phyloP scores from a whole-genome alignment of 2,329 filamentous ascomycete species.

The Fusarium sp. region DNA sequence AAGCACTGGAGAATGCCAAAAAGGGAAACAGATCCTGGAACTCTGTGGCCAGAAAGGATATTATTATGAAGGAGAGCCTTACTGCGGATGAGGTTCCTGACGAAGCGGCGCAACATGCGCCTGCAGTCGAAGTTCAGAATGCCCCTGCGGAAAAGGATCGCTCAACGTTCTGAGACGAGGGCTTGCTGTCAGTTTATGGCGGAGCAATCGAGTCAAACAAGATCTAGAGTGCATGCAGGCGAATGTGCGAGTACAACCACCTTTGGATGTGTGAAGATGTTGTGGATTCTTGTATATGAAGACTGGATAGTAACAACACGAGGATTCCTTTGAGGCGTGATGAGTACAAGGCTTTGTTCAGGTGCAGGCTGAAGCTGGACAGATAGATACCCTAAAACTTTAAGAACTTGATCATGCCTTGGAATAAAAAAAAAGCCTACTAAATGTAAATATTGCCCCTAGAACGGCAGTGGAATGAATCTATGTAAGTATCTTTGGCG shows the following conservation, averaged over 20 bases:
- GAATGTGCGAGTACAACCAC: background rate
- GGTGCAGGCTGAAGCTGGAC: background rate
- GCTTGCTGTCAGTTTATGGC: background rate
- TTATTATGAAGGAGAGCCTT: conserved; percentile 57
- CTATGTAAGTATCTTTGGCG: conserved; percentile 27
- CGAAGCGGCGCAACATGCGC: conserved; percentile 49
- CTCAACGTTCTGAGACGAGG: conserved; percentile 38
- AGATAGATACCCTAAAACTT: background rate
- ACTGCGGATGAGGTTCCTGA: conserved; percentile 37
- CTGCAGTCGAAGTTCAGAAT: conserved; percentile 45
- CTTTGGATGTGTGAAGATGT: background rate
- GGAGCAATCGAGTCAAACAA: background rate
- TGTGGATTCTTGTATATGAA: background rate
- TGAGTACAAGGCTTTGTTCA: background rate
- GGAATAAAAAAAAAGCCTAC: conserved; percentile 6
- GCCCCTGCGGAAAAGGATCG: conserved; percentile 37
- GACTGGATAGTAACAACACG: background rate
- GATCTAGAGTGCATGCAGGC: background rate
- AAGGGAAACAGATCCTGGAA: conserved; percentile 55
- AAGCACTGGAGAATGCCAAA: conserved; percentile 59
- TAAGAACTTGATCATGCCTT: conserved; percentile 3
- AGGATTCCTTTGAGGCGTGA: background rate
- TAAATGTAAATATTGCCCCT: conserved; percentile 1
- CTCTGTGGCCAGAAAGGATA: conserved; percentile 63
- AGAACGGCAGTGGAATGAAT: conserved; percentile 20